These are phyloP conservation scores for Glycine soja DNA, from an alignment of 306 rosid genomes.

Conservation along the genomic window DNA sequence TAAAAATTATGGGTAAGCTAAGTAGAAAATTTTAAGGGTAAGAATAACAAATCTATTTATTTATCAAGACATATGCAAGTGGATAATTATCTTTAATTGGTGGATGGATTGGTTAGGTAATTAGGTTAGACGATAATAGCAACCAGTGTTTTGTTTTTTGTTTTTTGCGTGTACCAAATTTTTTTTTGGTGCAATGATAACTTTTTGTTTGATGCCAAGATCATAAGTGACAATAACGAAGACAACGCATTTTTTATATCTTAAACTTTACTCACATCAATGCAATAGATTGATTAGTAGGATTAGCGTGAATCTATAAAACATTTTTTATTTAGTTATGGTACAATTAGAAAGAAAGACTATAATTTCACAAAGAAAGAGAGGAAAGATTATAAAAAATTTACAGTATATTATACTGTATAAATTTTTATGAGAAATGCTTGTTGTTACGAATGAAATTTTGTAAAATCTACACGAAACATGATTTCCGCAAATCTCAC, in stretches of 20 bases:
- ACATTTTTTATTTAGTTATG: not conserved
- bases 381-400: not conserved
- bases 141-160: not conserved
- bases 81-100: constrained; percentile 2
- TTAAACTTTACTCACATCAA: not conserved
- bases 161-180: not conserved
- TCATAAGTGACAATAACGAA: constrained; percentile 3
- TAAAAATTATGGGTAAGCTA: not conserved
- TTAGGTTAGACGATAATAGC: constrained; percentile 23
- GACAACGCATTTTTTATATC: not conserved
- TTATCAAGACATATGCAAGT: not conserved
- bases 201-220: constrained; percentile 22
- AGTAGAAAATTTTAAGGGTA: no score
- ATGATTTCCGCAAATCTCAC: no score
- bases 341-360: not conserved
- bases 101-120: constrained; percentile 13
- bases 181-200: constrained; percentile 25
- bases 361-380: not conserved
- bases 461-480: no score
- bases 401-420: not conserved
- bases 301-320: not conserved
- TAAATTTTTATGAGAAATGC: not conserved
- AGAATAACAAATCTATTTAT: not conserved
- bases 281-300: not conserved
- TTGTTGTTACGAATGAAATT: no score